Percentiles rank a stretch among this genome's conserved stretches.
Evolutionary conservation across 192 early-diverging fungal genomes (phyloP).

Genomic region (Globomyces pollinis-pini): DNA sequence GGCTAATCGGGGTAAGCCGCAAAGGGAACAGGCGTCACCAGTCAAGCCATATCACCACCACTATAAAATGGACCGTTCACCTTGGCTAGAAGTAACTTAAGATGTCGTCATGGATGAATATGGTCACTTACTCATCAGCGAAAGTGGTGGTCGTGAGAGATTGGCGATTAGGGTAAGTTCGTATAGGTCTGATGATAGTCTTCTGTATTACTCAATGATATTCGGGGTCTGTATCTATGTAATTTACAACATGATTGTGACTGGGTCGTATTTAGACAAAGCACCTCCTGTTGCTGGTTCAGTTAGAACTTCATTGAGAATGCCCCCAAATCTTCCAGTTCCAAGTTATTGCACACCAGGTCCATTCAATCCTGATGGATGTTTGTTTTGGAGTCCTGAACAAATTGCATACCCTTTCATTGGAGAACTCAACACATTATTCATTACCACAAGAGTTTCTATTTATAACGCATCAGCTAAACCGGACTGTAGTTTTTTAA

Average conservation of each 20-base stretch:
- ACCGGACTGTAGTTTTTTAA: not conserved
- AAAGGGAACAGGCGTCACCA: too few relatives aligned
- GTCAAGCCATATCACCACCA: too few relatives aligned
- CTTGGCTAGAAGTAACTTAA: too few relatives aligned
- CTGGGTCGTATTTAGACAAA: constrained; percentile 22
- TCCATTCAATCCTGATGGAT: constrained; percentile 11
- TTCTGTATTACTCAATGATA: constrained; percentile 8
- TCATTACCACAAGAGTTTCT: constrained; percentile 25
- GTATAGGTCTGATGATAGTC: too few relatives aligned
- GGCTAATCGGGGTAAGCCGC: too few relatives aligned
- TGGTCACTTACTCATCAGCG: not conserved
- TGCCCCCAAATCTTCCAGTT: not conserved
- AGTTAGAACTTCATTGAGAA: constrained; percentile 10
- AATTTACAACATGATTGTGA: constrained; percentile 22
- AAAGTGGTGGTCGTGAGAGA: constrained; percentile 5
- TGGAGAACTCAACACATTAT: constrained; percentile 19
- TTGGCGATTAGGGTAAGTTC: constrained; percentile 13
- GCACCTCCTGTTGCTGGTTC: constrained; percentile 21
- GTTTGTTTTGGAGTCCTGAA: constrained; percentile 20
- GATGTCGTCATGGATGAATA: too few relatives aligned
- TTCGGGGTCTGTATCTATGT: constrained; percentile 25
- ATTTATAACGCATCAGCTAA: constrained; percentile 5
- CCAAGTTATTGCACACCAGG: constrained; percentile 20
- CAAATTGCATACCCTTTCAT: constrained; percentile 20
- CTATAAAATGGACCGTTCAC: too few relatives aligned